phyloP scores from a whole-genome alignment of 495 filamentous ascomycete species.

The Neurospora sp. region DNA sequence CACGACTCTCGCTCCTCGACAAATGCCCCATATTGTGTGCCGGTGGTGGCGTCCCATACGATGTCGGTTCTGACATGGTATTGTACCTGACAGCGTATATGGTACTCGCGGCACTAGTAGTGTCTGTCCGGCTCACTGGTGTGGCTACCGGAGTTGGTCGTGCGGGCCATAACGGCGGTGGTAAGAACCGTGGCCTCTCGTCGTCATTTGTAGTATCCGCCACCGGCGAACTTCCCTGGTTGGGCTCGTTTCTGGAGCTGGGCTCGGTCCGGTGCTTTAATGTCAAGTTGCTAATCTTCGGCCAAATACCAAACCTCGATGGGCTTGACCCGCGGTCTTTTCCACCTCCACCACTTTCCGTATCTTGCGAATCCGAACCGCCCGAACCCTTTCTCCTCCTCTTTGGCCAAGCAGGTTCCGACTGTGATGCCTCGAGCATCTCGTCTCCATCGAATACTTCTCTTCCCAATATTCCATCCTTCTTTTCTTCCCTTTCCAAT shows the following conservation, averaged over 20 bases:
- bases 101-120: slow-evolving; percentile 59
- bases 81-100: slow-evolving; percentile 79
- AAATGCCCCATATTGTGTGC: slow-evolving; percentile 19
- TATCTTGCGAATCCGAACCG: slow-evolving; percentile 19
- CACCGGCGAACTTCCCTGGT: neutral
- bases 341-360: slow-evolving; percentile 7
- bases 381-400: slow-evolving; percentile 23
- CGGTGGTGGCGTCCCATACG: slow-evolving; percentile 28
- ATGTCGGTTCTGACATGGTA: slow-evolving; percentile 56
- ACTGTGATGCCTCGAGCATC: slow-evolving; percentile 68
- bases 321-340: slow-evolving; percentile 13
- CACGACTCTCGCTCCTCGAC: slow-evolving; percentile 23
- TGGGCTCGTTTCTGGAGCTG: neutral
- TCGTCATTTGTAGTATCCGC: slow-evolving; percentile 8
- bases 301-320: slow-evolving; percentile 33
- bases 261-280: slow-evolving; percentile 30
- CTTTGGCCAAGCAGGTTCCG: slow-evolving; percentile 26
- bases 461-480: slow-evolving; percentile 86
- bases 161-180: slow-evolving; percentile 44
- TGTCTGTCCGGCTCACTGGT: slow-evolving; percentile 68
- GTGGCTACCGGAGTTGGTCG: slow-evolving; percentile 56
- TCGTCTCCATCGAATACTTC: slow-evolving; percentile 97
- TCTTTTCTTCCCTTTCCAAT: slow-evolving; percentile 87
- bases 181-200: slow-evolving; percentile 26
- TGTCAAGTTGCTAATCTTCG: slow-evolving; percentile 32